These are phyloP conservation scores for Pouteria glomerata DNA, from an alignment of 148 eudicot species.

Conservation along the genomic window DNA sequence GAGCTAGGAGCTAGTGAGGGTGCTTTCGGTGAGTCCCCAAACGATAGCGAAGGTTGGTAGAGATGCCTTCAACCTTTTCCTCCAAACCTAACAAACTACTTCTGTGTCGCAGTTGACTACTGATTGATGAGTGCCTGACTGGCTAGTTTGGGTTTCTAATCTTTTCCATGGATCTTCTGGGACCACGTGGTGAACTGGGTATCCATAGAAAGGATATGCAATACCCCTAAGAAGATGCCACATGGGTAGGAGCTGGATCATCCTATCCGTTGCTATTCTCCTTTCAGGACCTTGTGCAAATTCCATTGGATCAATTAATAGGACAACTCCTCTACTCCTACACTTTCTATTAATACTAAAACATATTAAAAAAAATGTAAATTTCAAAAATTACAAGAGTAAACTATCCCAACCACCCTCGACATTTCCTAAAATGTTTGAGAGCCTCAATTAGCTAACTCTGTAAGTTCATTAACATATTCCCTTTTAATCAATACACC, in stretches of 20 bases:
- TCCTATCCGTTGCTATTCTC: too few species aligned
- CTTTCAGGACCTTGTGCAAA: too few species aligned
- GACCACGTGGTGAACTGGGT: slow-evolving; percentile 43
- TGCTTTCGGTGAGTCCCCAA: slow-evolving; percentile 85
- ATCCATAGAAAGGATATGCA: slow-evolving; percentile 23
- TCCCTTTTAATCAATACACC: too few species aligned
- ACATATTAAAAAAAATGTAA: too few species aligned
- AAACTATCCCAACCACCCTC: too few species aligned
- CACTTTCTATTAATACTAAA: too few species aligned
- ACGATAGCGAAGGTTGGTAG: slow-evolving; percentile 70
- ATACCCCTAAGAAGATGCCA: slow-evolving; percentile 33
- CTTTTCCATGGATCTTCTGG: slow-evolving; percentile 25
- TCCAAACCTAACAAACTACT: background rate
- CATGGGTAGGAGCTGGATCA: slow-evolving; percentile 45
- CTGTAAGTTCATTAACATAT: too few species aligned
- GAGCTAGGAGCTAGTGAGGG: slow-evolving; percentile 68
- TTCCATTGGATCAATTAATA: too few species aligned
- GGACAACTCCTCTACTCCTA: too few species aligned
- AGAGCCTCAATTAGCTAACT: too few species aligned
- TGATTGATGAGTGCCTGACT: background rate
- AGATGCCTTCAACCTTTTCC: slow-evolving; percentile 50
- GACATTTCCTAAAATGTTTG: too few species aligned
- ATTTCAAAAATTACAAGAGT: too few species aligned
- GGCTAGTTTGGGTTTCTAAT: background rate
- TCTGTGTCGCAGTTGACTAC: background rate